Base-by-base conservation (phyloP, 2,329 filamentous ascomycete genomes). In the Talaromyces islandicus region DNA sequence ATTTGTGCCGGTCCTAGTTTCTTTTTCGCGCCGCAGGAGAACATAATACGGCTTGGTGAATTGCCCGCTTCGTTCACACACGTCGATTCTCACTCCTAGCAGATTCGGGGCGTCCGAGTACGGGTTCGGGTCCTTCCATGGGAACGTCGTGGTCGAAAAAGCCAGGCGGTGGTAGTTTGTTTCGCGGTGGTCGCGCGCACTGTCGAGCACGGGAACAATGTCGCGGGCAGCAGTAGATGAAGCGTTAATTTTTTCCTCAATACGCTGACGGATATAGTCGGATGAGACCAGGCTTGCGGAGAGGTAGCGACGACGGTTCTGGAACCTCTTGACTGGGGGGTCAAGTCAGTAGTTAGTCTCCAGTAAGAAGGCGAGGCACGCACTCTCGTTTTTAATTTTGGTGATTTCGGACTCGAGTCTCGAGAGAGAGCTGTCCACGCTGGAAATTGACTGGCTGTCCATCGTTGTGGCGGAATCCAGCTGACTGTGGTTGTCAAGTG, bases 41-140 rank as follows among this genome's bases (percentile, higher is more conserved):
- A 80, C 56, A 64, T 79, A 79, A 60, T 79, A 79, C 10, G 77
- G 77, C 60, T 74, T 74, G 4, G 68, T 64, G 62, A 77, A 79
- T 3, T 64, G 68, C 4, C 77, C 77, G 38, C 69, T 69, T 1
- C 75, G 71, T 21, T 66, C 60, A 63, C 73, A 76, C 21, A 79
- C 64, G 46, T 80, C 77, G 24, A 80, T 72, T 12, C 77, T 69
- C 11, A 79, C 63, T 1, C 77, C 77, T 3, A 79, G 65, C 0
- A 79, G 65, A 41, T 71, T 70, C 19, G 66, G 64, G 4, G 64
- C 58, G 7, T 68, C 65, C 1, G 60, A 29, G 24, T 66, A 68
- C 2, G 77, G 74, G 0, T 73, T 73, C 2, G 78, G 78, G 56
- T 80, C 77, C 56, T 69, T 73, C 65, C 78, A 80, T 4, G 77